These are phyloP conservation scores for Lichtheimia hyalospora DNA, from an alignment of 371 early-diverging fungal genomes.

Conservation along the genomic window DNA sequence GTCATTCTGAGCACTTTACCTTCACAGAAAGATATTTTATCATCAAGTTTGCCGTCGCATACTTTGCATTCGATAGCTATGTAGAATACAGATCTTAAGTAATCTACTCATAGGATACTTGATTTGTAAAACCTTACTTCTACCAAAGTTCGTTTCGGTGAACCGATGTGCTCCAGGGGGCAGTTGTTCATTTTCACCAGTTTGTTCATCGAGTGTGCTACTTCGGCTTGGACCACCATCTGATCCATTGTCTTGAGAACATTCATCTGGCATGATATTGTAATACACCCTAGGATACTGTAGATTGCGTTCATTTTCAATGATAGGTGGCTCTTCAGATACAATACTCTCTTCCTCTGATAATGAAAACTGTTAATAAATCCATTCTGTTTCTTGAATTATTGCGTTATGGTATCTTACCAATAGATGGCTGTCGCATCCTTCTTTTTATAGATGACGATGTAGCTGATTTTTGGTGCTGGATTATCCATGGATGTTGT, in stretches of 20 bases:
- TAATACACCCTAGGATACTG: conserved; percentile 17
- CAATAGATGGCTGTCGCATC: conserved; percentile 1
- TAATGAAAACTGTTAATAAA: neutral
- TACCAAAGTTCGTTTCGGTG: conserved; percentile 5
- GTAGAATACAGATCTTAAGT: neutral
- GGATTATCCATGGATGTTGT: conserved; percentile 71
- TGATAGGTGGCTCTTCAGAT: neutral
- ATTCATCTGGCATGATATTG: conserved; percentile 17
- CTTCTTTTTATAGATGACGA: conserved; percentile 1
- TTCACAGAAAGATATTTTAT: conserved; percentile 35
- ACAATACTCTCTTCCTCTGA: neutral
- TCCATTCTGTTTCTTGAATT: neutral
- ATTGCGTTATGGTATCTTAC: neutral
- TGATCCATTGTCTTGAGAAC: neutral
- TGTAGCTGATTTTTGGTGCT: conserved; percentile 25
- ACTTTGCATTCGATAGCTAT: conserved; percentile 43
- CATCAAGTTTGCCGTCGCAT: conserved; percentile 29
- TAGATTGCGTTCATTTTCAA: conserved; percentile 9
- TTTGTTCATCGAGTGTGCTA: neutral
- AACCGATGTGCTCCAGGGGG: conserved; percentile 6
- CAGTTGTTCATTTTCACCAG: neutral
- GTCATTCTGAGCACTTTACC: conserved; percentile 12
- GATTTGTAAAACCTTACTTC: conserved; percentile 9
- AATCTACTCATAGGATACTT: conserved; percentile 2
- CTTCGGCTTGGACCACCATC: neutral